Conservation (phyloP, 805 yeast genomes). For the Blastobotrys attinorum region DNA sequence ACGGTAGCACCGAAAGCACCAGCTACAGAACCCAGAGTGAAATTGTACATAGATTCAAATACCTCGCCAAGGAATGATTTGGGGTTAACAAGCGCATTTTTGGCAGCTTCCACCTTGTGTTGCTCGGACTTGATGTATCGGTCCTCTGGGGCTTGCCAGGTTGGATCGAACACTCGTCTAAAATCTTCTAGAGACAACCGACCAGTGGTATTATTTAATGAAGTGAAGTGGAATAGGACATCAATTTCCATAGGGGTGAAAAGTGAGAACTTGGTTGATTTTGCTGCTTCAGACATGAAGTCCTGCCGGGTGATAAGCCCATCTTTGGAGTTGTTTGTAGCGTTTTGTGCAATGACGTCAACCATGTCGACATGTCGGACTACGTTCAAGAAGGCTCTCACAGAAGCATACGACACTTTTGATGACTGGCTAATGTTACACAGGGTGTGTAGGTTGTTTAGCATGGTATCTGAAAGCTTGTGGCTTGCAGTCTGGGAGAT, state of each 20-base stretch:
- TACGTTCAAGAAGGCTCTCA: slow-evolving; percentile 37
- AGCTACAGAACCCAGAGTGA: slow-evolving; percentile 85
- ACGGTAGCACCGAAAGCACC: slow-evolving; percentile 98
- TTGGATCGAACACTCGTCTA: slow-evolving; percentile 35
- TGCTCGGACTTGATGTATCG: slow-evolving; percentile 26
- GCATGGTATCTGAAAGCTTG: slow-evolving; percentile 34
- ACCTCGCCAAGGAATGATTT: slow-evolving; percentile 45
- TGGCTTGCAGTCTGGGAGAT: slow-evolving; percentile 32
- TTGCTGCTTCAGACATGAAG: slow-evolving; percentile 34
- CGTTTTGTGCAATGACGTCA: slow-evolving; percentile 30
- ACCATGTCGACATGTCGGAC: slow-evolving; percentile 35
- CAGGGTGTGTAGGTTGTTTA: slow-evolving; percentile 32
- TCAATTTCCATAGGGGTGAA: slow-evolving; percentile 39
- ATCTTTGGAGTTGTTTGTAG: slow-evolving; percentile 26
- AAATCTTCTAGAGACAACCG: slow-evolving; percentile 30
- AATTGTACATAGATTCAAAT: slow-evolving; percentile 81
- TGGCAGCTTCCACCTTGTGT: slow-evolving; percentile 32
- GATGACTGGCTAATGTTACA: slow-evolving; percentile 26
- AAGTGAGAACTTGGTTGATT: slow-evolving; percentile 31
- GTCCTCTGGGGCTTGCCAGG: slow-evolving; percentile 33
- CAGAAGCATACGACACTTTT: slow-evolving; percentile 34
- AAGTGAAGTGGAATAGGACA: slow-evolving; percentile 35
- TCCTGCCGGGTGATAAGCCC: slow-evolving; percentile 32
- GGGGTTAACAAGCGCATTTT: slow-evolving; percentile 31
- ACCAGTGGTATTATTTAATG: slow-evolving; percentile 25